phyloP scores from a whole-genome alignment of 495 filamentous ascomycete species.

The Penicillium goetzii region DNA sequence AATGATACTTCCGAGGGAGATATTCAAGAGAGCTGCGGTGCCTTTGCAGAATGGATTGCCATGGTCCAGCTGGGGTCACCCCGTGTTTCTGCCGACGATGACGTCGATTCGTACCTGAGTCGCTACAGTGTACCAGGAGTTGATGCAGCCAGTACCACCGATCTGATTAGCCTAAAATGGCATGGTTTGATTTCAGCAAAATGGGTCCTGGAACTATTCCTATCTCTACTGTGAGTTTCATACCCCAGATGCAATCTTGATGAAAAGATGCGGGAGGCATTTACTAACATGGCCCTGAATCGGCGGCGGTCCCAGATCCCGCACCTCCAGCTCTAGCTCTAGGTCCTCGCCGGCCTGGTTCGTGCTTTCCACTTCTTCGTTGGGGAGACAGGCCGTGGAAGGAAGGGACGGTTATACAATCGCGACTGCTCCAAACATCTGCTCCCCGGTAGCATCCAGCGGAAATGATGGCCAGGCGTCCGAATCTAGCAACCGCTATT shows the following conservation, averaged over 20 bases:
- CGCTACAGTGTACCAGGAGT: conserved; percentile 71
- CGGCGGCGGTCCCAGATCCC: conserved; percentile 14
- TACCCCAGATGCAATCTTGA: background rate
- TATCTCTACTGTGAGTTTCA: conserved; percentile 44
- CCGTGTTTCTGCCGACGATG: conserved; percentile 66
- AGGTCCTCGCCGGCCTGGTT: conserved; percentile 38
- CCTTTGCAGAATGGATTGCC: conserved; percentile 83
- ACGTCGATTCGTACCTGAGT: conserved; percentile 78
- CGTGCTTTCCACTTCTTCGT: conserved; percentile 40
- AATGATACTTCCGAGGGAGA: conserved; percentile 45
- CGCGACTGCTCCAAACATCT: conserved; percentile 30
- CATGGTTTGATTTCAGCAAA: conserved; percentile 46
- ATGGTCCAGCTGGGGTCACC: conserved; percentile 72
- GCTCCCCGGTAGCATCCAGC: background rate
- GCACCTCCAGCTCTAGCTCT: conserved; percentile 12
- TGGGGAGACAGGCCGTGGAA: conserved; percentile 45
- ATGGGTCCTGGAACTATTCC: conserved; percentile 48
- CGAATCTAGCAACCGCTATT: conserved; percentile 17
- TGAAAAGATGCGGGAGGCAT: background rate
- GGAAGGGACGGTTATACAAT: conserved; percentile 53
- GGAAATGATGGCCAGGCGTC: conserved; percentile 1
- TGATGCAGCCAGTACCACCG: conserved; percentile 23
- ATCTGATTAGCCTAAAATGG: conserved; percentile 52
- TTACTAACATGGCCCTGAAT: conserved; percentile 19
- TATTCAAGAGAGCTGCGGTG: conserved; percentile 62